Evolutionary conservation across 768 basidiomycete species (phyloP), one percentile per base, ranked within the genome.

Genomic region (Phlebiopsis flavidoalba): DNA sequence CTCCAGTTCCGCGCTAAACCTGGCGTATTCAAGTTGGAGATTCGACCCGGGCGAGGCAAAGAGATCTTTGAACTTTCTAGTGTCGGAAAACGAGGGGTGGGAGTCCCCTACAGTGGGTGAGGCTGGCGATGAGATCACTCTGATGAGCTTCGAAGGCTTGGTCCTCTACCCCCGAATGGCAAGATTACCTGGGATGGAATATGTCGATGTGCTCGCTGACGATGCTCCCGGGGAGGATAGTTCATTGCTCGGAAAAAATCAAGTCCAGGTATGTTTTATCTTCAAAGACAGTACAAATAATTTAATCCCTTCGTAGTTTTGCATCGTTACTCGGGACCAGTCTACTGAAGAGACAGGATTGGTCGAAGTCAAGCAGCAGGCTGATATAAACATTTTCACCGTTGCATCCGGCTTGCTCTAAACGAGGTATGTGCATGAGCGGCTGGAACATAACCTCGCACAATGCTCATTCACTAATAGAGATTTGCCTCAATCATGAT

Each of bases 401-500:
- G 96, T 99, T 17, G 97, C 97, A 7, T 98, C 97, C 0, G 97
- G 97, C 0, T 74, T 96, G 55, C 79, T 99, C 1, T 99, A 98
- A n/a, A n/a, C 63, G 97, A 98, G 85, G 96, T 95, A 58, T 31
- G 79, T 19, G 19, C 40, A 43, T 31, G 14, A 12, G 11, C 36
- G 14, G n/a, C 24, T 47, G 37, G n/a, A 51, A 22, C 6, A 22
- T 48, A 50, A 43, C 24, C 31, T 15, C n/a, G 31, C 63, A 8
- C 49, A 52, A 57, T 66, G 47, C 65, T 45, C 8, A 15, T 50
- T 31, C 17, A 8, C 47, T 45, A 3, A 8, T 64, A 98, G 94
- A 88, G 97, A 15, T 98, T 99, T 74, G 95, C 88, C 0, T 93
- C 93, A 8, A 98, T 99, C 76, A 99, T 98, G 97, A 93, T 98